Evolutionary conservation across 805 yeast species (phyloP), one percentile per base, ranked within the genome.

Genomic region (Candida awuae): DNA sequence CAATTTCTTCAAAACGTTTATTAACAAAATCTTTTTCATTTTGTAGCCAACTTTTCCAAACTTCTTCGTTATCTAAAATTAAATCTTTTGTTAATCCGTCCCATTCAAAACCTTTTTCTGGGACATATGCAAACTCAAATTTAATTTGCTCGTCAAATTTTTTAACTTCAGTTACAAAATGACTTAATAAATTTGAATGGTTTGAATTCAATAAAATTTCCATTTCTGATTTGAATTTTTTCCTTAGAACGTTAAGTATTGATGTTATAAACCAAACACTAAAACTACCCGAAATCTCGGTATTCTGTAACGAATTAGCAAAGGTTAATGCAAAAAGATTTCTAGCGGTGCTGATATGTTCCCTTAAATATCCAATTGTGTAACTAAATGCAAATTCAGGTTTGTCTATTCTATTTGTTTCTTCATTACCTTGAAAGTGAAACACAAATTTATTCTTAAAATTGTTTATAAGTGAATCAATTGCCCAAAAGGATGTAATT

Each of bases 381-480:
- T 70, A 80, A 14, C 62, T 57, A 43, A 80, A 67, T 4, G 77
- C 71, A 80, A 85, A 81, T 52, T 82, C 88, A 1, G 90, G 88
- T 50, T 76, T 76, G 41, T 79, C 77, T 19, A 74, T 51, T 32
- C 75, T 69, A 49, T 79, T 80, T 0, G 88, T 81, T 25, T 77
- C 81, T 29, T 57, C 62, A 21, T 67, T 60, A 4, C 71, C 62
- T 35, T 71, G 70, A 51, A 81, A 82, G 52, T 83, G 85, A 58
- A 61, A 82, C 29, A 65, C 59, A 51, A 83, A 75, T 30, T 83
- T 65, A 10, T 65, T 47, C 7, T 61, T 59, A 21, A 79, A 62
- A 1, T 73, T 71, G 19, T 58, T 55, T 3, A 72, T 54, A 22
- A 82, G 54, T 1, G 63, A 53, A 30, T 66, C 68, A 29, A 78